Conservation (phyloP, 352 stramenopile species). For the Phytopythium litorale region DNA sequence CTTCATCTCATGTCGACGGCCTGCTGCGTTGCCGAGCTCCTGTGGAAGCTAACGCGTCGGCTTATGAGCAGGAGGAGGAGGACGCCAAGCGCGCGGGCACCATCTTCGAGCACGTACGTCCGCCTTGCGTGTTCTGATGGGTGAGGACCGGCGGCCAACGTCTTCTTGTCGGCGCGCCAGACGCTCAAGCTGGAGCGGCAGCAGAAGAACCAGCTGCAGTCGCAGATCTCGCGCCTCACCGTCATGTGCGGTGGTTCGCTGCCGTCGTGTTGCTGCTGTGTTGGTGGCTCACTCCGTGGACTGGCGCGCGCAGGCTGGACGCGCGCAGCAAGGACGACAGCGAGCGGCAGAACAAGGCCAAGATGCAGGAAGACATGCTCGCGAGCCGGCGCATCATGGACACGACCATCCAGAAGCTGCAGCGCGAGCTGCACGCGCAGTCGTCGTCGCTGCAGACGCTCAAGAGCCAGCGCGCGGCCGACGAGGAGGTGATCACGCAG, state of each 20-base stretch:
- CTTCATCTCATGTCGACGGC: too few species aligned
- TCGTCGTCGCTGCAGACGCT: conserved; percentile 48
- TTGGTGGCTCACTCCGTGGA: neutral
- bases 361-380: conserved; percentile 83
- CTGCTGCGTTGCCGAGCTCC: neutral
- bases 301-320: conserved; percentile 29
- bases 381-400: conserved; percentile 80
- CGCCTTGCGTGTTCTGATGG: neutral
- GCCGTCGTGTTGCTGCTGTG: conserved; percentile 1
- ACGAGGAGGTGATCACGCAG: conserved; percentile 83
- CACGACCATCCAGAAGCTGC: conserved; percentile 72
- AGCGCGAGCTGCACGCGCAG: conserved; percentile 62
- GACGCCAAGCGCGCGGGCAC: conserved; percentile 83
- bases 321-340: conserved; percentile 21
- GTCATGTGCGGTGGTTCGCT: conserved; percentile 34
- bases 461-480: conserved; percentile 64
- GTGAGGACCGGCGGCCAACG: neutral
- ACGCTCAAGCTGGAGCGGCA: conserved; percentile 76
- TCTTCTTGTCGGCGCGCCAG: conserved; percentile 13
- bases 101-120: conserved; percentile 75
- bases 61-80: conserved; percentile 53
- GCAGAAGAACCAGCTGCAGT: conserved; percentile 63
- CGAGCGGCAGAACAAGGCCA: conserved; percentile 38
- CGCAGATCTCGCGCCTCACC: conserved; percentile 79
- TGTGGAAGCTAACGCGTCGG: neutral